Evolutionary conservation across 75 land plant genomes (phyloP).

Genomic region (Selaginella tamariscina): DNA sequence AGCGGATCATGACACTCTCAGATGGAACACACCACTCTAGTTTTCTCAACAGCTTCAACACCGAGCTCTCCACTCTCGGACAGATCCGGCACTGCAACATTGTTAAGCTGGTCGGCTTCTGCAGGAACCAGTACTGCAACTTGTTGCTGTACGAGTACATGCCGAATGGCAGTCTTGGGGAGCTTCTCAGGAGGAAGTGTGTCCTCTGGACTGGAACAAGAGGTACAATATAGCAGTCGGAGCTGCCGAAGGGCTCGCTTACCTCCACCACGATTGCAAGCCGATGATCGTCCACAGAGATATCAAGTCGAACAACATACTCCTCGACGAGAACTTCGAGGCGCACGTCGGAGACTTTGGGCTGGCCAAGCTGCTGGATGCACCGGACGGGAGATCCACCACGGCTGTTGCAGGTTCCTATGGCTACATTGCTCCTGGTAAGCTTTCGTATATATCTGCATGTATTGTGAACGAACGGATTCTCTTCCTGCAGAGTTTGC

Average conservation of each 20-base stretch:
- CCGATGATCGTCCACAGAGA: constrained; percentile 67
- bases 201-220: constrained; percentile 54
- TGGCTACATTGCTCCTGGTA: constrained; percentile 90
- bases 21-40: constrained; percentile 33
- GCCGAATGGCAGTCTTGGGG: constrained; percentile 61
- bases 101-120: constrained; percentile 70
- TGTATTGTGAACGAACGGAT: too few species aligned
- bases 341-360: constrained; percentile 92
- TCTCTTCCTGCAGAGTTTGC: constrained; percentile 37
- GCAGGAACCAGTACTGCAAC: constrained; percentile 49
- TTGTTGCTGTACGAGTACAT: constrained; percentile 76
- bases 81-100: constrained; percentile 72
- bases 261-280: constrained; percentile 79
- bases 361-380: constrained; percentile 63
- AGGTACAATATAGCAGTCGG: constrained; percentile 73
- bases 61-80: constrained; percentile 63
- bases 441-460: too few species aligned
- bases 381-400: constrained; percentile 52
- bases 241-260: constrained; percentile 85
- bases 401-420: constrained; percentile 81
- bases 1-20: constrained; percentile 38
- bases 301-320: constrained; percentile 65
- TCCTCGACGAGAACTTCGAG: constrained; percentile 61
- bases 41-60: constrained; percentile 47
- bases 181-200: constrained; percentile 46